Evolutionary conservation across 129 eudicot genomes (phyloP).

Genomic region (Kitagawia praeruptora): DNA sequence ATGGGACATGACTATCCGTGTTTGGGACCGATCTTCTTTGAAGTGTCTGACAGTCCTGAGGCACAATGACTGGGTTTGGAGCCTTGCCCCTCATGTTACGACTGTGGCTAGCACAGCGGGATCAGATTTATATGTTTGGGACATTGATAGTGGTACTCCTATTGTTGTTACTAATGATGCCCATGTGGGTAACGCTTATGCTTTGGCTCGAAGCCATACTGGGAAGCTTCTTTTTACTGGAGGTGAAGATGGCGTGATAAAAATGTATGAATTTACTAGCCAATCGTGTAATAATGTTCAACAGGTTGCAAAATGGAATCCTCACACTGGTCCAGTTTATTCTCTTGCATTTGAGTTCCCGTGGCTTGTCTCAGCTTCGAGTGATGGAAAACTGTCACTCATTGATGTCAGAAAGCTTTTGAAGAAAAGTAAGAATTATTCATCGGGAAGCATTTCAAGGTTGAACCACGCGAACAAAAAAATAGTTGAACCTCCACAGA

Average conservation of each 20-base stretch:
- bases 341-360: constrained; percentile 95
- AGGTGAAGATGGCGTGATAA: constrained; percentile 82
- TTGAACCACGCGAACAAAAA: constrained; percentile 22
- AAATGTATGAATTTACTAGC: constrained; percentile 65
- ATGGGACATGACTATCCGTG: constrained; percentile 86
- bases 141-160: constrained; percentile 36
- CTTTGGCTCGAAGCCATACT: constrained; percentile 80
- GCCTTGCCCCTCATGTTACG: constrained; percentile 63
- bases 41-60: constrained; percentile 53
- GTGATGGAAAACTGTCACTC: constrained; percentile 82
- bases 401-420: constrained; percentile 83
- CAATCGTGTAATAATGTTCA: constrained; percentile 17
- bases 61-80: constrained; percentile 94
- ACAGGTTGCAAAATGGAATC: constrained; percentile 73
- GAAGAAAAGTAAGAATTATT: constrained; percentile 38
- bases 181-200: constrained; percentile 60
- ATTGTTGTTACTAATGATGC: constrained; percentile 34
- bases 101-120: constrained; percentile 72
- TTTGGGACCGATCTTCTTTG: constrained; percentile 62
- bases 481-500: constrained; percentile 77
- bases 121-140: constrained; percentile 82
- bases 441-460: constrained; percentile 18
- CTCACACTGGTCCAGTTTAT: constrained; percentile 71
- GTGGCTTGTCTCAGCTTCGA: constrained; percentile 89
- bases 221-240: constrained; percentile 87